Percentiles rank a stretch among this genome's conserved stretches.
Evolutionary conservation across 2,329 filamentous ascomycete species (phyloP).

Genomic region (Madurella mycetomatis): DNA sequence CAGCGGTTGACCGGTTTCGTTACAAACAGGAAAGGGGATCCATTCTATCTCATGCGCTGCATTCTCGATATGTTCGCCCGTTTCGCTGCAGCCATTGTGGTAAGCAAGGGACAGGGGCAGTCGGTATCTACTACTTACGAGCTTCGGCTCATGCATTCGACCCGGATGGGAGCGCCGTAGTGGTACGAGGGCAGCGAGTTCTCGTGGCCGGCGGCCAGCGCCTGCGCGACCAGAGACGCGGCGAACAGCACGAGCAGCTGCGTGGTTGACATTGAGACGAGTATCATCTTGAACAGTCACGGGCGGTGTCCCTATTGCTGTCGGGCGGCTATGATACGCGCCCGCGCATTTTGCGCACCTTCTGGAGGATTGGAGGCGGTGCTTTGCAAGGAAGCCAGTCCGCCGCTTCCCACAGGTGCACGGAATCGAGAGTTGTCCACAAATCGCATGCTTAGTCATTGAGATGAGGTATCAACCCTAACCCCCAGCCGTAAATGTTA

Average conservation of each 20-base stretch:
- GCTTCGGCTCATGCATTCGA: constrained; percentile 71
- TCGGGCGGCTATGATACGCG: background rate
- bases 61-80: constrained; percentile 84
- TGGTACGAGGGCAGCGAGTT: constrained; percentile 56
- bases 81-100: constrained; percentile 55
- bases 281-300: background rate
- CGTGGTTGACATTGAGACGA: background rate
- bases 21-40: constrained; percentile 84
- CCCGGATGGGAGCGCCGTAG: constrained; percentile 62
- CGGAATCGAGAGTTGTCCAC: no score
- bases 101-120: background rate
- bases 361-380: background rate
- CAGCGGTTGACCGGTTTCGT: constrained; percentile 78
- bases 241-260: constrained; percentile 3
- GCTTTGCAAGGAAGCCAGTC: background rate
- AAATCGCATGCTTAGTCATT: background rate
- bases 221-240: constrained; percentile 2
- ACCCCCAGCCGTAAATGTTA: background rate
- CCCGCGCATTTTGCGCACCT: constrained; percentile 11
- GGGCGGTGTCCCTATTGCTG: background rate
- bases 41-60: constrained; percentile 79
- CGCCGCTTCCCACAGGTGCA: background rate
- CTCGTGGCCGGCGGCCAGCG: constrained; percentile 27
- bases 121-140: constrained; percentile 47
- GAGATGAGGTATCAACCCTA: background rate